Evolutionary conservation across 371 early-diverging fungal genomes (phyloP).

Genomic region (Rhizomucor pusillus): DNA sequence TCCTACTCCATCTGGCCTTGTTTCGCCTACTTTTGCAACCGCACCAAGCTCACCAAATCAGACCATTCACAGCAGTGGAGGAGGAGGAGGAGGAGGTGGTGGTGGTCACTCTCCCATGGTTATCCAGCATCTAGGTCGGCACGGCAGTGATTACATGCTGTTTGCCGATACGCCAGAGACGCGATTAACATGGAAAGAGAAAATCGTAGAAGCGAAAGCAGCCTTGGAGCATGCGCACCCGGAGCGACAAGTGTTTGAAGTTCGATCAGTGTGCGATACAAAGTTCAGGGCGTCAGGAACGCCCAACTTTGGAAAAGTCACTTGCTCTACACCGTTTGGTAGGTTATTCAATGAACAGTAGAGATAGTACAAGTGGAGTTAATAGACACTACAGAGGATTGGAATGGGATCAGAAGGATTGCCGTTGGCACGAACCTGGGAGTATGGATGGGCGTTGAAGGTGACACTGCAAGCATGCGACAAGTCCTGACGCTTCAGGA

Average conservation of each 20-base stretch:
- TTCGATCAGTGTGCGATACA: slow-evolving; percentile 29
- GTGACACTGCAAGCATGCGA: slow-evolving; percentile 27
- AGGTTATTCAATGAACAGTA: slow-evolving; percentile 7
- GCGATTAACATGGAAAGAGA: slow-evolving; percentile 75
- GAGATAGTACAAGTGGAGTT: background rate
- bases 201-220: slow-evolving; percentile 69
- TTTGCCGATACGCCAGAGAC: slow-evolving; percentile 65
- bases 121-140: slow-evolving; percentile 73
- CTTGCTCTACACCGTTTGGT: slow-evolving; percentile 64
- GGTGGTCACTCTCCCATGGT: slow-evolving; percentile 1
- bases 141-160: slow-evolving; percentile 63
- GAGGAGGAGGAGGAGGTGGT: background rate
- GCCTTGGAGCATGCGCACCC: slow-evolving; percentile 31
- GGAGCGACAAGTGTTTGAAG: slow-evolving; percentile 58
- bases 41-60: background rate
- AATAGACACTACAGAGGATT: slow-evolving; percentile 18
- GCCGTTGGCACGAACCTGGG: slow-evolving; percentile 83
- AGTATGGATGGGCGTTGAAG: slow-evolving; percentile 53
- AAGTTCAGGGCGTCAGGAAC: slow-evolving; percentile 21
- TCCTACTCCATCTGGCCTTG: background rate
- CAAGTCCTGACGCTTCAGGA: slow-evolving; percentile 31
- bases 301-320: slow-evolving; percentile 48
- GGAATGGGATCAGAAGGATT: slow-evolving; percentile 56
- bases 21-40: slow-evolving; percentile 2
- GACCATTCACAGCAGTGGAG: background rate